Percentiles rank a stretch among this genome's conserved stretches.
These are phyloP conservation scores for Dioscorea zingiberensis DNA, from an alignment of 106 monocot genomes.

Conservation along the genomic window DNA sequence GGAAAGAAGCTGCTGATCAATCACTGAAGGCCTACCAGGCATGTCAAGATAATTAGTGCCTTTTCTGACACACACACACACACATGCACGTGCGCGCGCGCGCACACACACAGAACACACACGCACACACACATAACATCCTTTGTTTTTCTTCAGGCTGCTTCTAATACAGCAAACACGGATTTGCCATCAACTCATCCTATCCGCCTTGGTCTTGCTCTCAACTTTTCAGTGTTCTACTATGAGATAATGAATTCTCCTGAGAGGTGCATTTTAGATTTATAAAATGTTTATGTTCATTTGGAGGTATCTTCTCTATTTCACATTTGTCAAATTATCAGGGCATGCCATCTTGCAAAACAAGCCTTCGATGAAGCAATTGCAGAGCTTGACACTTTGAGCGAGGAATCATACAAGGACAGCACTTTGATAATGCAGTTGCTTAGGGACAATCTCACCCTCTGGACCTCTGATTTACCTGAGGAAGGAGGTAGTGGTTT, in stretches of 20 bases:
- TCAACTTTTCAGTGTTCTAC: slow-evolving; percentile 60
- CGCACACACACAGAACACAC: too few species aligned
- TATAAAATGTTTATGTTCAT: neutral
- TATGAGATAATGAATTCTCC: slow-evolving; percentile 57
- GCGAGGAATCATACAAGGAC: slow-evolving; percentile 16
- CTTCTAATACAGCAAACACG: slow-evolving; percentile 28
- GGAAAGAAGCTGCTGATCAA: slow-evolving; percentile 21
- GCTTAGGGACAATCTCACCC: slow-evolving; percentile 9
- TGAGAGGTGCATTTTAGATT: slow-evolving; percentile 26
- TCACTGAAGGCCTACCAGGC: slow-evolving; percentile 24
- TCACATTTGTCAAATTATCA: slow-evolving; percentile 4
- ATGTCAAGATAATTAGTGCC: neutral
- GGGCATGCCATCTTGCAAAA: slow-evolving; percentile 34
- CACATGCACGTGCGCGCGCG: too few species aligned
- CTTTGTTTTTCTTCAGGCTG: slow-evolving; percentile 21
- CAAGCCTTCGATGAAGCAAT: slow-evolving; percentile 14
- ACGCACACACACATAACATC: neutral
- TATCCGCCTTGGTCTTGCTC: slow-evolving; percentile 55
- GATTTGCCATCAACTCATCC: slow-evolving; percentile 54
- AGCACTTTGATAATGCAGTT: slow-evolving; percentile 16
- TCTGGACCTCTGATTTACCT: slow-evolving; percentile 14
- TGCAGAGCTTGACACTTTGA: slow-evolving; percentile 8
- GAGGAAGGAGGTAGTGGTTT: neutral
- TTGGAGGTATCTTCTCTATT: neutral
- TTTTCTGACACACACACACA: too few species aligned